These are phyloP conservation scores for Gelatoporia subvermispora DNA, from an alignment of 768 basidiomycete species.

Conservation along the genomic window DNA sequence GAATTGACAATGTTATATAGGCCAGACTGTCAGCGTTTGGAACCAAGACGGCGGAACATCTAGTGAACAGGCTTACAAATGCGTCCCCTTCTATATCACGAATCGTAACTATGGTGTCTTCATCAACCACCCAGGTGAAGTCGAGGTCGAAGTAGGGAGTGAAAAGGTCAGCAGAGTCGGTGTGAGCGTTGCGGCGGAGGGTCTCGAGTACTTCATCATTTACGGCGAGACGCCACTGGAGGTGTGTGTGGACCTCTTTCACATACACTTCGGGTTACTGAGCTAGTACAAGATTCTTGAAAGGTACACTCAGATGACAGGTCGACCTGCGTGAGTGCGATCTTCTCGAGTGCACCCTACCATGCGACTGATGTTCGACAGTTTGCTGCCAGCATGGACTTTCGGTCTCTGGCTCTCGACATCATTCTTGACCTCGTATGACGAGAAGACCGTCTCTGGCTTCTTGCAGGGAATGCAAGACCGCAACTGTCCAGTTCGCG, in stretches of 20 bases:
- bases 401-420: constrained; percentile 78
- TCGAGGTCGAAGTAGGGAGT: constrained; percentile 68
- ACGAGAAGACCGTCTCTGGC: constrained; percentile 59
- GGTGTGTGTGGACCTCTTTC: constrained; percentile 28
- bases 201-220: constrained; percentile 67
- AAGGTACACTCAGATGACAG: constrained; percentile 55
- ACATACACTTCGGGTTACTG: no score
- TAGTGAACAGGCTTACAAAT: constrained; percentile 64
- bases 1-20: constrained; percentile 21
- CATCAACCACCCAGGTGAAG: constrained; percentile 71
- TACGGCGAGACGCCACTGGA: constrained; percentile 64
- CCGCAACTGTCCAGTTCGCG: constrained; percentile 56
- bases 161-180: constrained; percentile 64
- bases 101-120: constrained; percentile 72
- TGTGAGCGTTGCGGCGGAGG: constrained; percentile 55
- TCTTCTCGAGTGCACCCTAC: neutral
- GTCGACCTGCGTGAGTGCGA: constrained; percentile 49
- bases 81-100: constrained; percentile 65
- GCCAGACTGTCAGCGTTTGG: constrained; percentile 61
- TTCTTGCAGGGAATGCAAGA: constrained; percentile 71
- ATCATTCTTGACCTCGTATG: constrained; percentile 70
- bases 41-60: constrained; percentile 75
- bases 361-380: constrained; percentile 25
- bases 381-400: constrained; percentile 65
- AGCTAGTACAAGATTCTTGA: constrained; percentile 43